Base-by-base conservation (phyloP, 768 basidiomycete species). In the Xanthoconium stramineum region DNA sequence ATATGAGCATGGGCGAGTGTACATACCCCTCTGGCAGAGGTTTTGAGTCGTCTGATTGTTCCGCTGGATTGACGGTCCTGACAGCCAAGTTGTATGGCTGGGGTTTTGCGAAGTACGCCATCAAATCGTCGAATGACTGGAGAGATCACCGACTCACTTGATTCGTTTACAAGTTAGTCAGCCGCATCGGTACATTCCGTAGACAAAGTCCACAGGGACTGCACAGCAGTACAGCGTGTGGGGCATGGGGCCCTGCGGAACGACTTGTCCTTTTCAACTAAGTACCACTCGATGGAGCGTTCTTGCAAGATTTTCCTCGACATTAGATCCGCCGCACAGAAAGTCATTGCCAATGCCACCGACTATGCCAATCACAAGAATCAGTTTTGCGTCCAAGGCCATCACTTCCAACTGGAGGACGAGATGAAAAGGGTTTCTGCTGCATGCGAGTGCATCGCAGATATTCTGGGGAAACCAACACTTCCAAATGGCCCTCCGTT, bases 71-170 rank as follows among this genome's bases (percentile, higher is more conserved):
- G 39, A 86, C 86, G 59, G 91, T 92, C 75, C 78, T 85, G 58
- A 92, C 80, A 52, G 88, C 86, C 36, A 82, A 75, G 43, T 76
- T 82, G 39, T 80, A 74, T 40, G 81, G 45, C 63, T 80, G 81
- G 2, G 88, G 82, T 63, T 82, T 79, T 36, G 83, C 69, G 70
- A 90, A 89, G 78, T 85, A 83, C 61, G 86, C 82, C 87, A 89
- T 89, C 48, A 61, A 65, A 58, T 47, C 11, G 35, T 48, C 46
- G 6, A 40, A 58, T 39, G 28, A 47, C 55, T 50, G 57, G 33
- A 53, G 42, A 39, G 35, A 30, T 60, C 45, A 28, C 51, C 3
- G 14, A 30, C 51, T 17, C 61, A 53, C 15, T 59, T 48, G 47
- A 2, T 24, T 24, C 24, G 51, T 55, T 59, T 17, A 3, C 0